Percentiles rank a stretch among this genome's conserved stretches.
These are phyloP conservation scores for Achaetomiella virescens DNA, from an alignment of 495 filamentous ascomycete species.

Conservation along the genomic window DNA sequence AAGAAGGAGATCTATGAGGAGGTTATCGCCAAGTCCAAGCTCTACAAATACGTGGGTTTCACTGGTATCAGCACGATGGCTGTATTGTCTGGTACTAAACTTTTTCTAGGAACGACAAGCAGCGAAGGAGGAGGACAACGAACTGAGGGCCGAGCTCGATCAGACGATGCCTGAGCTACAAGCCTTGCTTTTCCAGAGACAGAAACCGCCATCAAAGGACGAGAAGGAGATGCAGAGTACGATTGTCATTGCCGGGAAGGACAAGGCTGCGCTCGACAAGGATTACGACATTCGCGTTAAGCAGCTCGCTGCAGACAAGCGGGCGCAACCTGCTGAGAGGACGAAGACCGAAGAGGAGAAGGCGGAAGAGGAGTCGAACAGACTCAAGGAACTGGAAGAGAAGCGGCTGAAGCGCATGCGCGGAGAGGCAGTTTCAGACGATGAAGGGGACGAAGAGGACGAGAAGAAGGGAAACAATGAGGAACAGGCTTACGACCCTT, in stretches of 20 bases:
- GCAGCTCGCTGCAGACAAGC: conserved; percentile 73
- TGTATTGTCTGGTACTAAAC: background rate
- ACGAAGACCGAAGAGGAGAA: conserved; percentile 91
- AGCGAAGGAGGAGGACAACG: conserved; percentile 88
- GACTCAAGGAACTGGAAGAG: conserved; percentile 73
- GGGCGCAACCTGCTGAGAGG: conserved; percentile 75
- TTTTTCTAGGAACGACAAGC: conserved; percentile 56
- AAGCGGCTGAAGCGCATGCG: conserved; percentile 67
- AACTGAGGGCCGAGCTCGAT: conserved; percentile 51
- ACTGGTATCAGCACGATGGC: background rate
- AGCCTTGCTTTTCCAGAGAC: conserved; percentile 50
- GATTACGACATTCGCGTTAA: conserved; percentile 79
- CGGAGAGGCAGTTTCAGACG: conserved; percentile 50
- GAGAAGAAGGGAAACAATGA: conserved; percentile 37
- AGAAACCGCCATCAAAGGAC: conserved; percentile 20
- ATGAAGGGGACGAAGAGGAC: conserved; percentile 46
- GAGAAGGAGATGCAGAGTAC: conserved; percentile 54
- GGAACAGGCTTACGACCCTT: conserved; percentile 18
- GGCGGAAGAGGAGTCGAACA: conserved; percentile 62
- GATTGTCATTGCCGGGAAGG: conserved; percentile 51
- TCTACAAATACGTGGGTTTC: conserved; percentile 72
- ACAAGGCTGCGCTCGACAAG: conserved; percentile 60
- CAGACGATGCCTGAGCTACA: conserved; percentile 76
- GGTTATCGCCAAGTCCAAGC: conserved; percentile 94
- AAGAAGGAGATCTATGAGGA: conserved; percentile 97